phyloP scores from a whole-genome alignment of 768 basidiomycete genomes.

The Leccinellum albellum region DNA sequence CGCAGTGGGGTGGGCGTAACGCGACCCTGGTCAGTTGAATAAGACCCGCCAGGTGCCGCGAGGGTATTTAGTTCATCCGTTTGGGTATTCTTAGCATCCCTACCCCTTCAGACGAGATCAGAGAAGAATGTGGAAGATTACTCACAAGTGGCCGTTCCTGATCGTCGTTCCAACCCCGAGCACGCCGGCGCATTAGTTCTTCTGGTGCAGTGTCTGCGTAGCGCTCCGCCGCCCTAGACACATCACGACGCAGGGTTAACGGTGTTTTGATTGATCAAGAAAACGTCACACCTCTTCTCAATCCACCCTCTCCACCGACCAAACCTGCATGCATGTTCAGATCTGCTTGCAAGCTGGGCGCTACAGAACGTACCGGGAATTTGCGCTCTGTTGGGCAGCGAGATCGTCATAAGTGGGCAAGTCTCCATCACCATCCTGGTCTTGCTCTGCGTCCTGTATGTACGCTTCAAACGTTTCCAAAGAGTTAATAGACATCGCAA shows the following conservation, averaged over 20 bases:
- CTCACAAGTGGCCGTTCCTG: constrained; percentile 17
- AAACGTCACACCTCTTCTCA: constrained; percentile 64
- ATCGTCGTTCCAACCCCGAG: constrained; percentile 68
- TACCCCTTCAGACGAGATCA: constrained; percentile 4
- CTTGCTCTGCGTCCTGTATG: constrained; percentile 37
- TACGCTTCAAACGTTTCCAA: constrained; percentile 26
- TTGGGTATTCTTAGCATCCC: constrained; percentile 13
- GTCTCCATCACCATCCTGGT: constrained; percentile 44
- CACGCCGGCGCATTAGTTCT: constrained; percentile 52
- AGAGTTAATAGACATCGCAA: constrained; percentile 20
- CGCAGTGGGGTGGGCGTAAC: constrained; percentile 30
- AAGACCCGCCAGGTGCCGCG: constrained; percentile 3
- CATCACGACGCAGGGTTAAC: constrained; percentile 1
- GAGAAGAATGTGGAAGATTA: neutral
- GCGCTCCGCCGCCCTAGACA: constrained; percentile 73
- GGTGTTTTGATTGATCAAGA: neutral
- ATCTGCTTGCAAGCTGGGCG: neutral
- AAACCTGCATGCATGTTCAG: constrained; percentile 48
- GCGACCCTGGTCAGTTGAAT: constrained; percentile 12
- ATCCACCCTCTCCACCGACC: constrained; percentile 87
- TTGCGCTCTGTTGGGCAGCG: constrained; percentile 71
- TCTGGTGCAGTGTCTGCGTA: constrained; percentile 63
- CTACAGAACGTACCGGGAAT: constrained; percentile 61
- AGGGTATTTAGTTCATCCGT: constrained; percentile 4
- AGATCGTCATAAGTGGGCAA: constrained; percentile 81